A percentile compares a stretch with the other conserved stretches of the same genome.
Evolutionary conservation across 1,284 basidiomycete genomes (phyloP).

Genomic region (Malassezia sp.): DNA sequence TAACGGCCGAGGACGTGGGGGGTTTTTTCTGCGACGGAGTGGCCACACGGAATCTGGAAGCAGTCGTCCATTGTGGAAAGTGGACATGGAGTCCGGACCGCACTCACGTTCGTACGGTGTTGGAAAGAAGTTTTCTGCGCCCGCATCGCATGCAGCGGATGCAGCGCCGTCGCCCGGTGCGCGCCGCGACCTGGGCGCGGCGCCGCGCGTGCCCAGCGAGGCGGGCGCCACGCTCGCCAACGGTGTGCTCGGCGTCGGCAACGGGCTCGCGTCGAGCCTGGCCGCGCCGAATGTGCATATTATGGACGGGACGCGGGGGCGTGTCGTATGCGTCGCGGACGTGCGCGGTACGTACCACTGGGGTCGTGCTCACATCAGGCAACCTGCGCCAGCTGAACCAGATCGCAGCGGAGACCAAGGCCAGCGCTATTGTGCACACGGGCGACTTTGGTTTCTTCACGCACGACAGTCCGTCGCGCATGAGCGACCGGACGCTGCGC

Average conservation of each 20-base stretch:
- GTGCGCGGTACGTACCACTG: slow-evolving; percentile 51
- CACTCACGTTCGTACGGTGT: slow-evolving; percentile 6
- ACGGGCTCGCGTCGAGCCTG: no score
- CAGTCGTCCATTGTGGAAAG: no score
- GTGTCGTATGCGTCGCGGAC: slow-evolving; percentile 91
- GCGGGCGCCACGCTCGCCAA: no score
- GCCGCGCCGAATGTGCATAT: slow-evolving; percentile 29
- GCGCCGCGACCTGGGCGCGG: neutral
- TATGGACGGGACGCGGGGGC: slow-evolving; percentile 51
- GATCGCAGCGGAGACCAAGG: slow-evolving; percentile 80
- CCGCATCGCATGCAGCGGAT: slow-evolving; percentile 3
- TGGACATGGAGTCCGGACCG: slow-evolving; percentile 9
- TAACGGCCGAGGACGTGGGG: slow-evolving; percentile 10
- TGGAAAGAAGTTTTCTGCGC: slow-evolving; percentile 2
- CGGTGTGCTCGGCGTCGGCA: no score
- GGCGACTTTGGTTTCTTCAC: slow-evolving; percentile 99
- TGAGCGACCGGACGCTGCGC: slow-evolving; percentile 83
- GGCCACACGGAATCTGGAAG: neutral
- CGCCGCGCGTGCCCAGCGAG: no score
- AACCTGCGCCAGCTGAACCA: slow-evolving; percentile 74
- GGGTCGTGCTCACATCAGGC: slow-evolving; percentile 20
- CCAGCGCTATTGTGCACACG: slow-evolving; percentile 73
- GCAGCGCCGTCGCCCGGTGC: neutral
- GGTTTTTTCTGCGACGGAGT: neutral
- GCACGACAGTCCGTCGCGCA: slow-evolving; percentile 66